Conservation (phyloP, 352 stramenopile genomes). For the Phytophthora cryptogea region DNA sequence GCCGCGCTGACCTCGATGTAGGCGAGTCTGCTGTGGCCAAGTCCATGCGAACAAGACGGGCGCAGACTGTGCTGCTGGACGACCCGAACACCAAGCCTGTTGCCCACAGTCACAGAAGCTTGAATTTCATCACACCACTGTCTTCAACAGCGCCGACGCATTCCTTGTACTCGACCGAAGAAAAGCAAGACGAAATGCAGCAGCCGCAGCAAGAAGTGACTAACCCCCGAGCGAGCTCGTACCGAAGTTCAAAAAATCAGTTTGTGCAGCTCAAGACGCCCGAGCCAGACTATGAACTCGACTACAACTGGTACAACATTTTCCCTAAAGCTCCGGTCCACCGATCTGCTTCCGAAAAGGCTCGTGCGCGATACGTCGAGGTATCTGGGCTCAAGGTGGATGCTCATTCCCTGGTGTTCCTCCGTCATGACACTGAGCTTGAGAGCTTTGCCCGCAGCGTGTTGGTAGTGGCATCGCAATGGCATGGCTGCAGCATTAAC, state of each 20-base stretch:
- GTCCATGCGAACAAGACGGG: slow-evolving; percentile 37
- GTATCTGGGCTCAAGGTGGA: slow-evolving; percentile 60
- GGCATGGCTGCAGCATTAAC: slow-evolving; percentile 75
- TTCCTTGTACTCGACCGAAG: slow-evolving; percentile 21
- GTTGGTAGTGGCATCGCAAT: slow-evolving; percentile 61
- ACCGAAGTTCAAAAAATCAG: slow-evolving; percentile 25
- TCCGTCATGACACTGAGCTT: slow-evolving; percentile 58
- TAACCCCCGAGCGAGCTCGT: slow-evolving; percentile 19
- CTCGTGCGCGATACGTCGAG: slow-evolving; percentile 59
- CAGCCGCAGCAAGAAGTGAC: neutral
- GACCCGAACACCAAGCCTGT: slow-evolving; percentile 25
- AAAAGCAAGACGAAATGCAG: slow-evolving; percentile 11
- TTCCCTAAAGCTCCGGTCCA: slow-evolving; percentile 77
- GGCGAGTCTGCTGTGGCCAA: slow-evolving; percentile 24
- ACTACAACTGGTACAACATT: slow-evolving; percentile 82
- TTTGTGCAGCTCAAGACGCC: slow-evolving; percentile 67
- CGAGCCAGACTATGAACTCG: slow-evolving; percentile 63
- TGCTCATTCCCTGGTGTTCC: slow-evolving; percentile 56
- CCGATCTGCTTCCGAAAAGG: slow-evolving; percentile 34
- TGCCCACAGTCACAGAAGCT: slow-evolving; percentile 11
- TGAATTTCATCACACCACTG: slow-evolving; percentile 27
- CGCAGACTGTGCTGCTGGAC: slow-evolving; percentile 47
- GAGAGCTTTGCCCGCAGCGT: slow-evolving; percentile 55
- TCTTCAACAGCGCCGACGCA: slow-evolving; percentile 14
- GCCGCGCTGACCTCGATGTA: slow-evolving; percentile 24